phyloP scores from a whole-genome alignment of 2,329 filamentous ascomycete genomes.

The Colletotrichum kahawae region DNA sequence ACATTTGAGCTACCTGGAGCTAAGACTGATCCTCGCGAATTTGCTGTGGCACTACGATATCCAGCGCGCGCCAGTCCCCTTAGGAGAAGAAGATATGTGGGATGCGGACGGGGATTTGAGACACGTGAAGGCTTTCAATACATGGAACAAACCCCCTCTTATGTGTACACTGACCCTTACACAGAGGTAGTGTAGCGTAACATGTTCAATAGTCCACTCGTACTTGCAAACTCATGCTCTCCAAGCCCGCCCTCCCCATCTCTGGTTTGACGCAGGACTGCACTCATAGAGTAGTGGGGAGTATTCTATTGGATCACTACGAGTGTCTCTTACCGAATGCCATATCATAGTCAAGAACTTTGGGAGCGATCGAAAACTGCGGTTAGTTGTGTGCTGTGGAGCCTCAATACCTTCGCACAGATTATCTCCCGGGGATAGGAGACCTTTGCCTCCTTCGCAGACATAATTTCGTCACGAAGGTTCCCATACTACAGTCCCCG shows the following conservation, averaged over 20 bases:
- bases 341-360: neutral
- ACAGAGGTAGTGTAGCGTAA: neutral
- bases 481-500: neutral
- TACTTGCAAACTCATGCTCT: neutral
- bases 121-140: conserved; percentile 29
- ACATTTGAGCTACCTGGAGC: conserved; percentile 35
- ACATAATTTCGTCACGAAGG: neutral
- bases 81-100: conserved; percentile 27
- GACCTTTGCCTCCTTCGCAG: neutral
- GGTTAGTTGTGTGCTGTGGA: neutral
- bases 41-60: conserved; percentile 33
- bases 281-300: neutral
- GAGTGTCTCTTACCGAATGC: neutral
- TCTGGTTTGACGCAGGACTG: neutral
- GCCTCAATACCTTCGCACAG: neutral
- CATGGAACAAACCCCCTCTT: conserved; percentile 31
- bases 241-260: neutral
- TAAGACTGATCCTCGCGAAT: conserved; percentile 31
- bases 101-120: conserved; percentile 28
- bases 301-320: neutral
- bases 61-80: conserved; percentile 24
- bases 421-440: neutral
- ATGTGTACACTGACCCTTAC: conserved; percentile 27
- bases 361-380: neutral
- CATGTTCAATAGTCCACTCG: neutral